These are phyloP conservation scores for Lodderomyces margitis DNA, from an alignment of 1,139 yeast species.

Conservation along the genomic window DNA sequence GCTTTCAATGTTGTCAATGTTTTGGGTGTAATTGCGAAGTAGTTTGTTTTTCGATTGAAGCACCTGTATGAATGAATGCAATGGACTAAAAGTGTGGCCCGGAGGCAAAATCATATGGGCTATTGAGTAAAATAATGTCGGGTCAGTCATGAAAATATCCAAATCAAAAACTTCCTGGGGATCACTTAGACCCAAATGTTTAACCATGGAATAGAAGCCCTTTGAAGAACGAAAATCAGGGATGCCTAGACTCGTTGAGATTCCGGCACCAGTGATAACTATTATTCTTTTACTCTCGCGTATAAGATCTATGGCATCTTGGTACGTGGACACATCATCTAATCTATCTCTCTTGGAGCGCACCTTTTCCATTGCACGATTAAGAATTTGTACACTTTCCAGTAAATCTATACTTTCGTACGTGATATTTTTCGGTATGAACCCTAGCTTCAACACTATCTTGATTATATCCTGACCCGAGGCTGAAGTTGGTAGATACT, in stretches of 20 bases:
- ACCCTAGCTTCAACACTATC: constrained; percentile 53
- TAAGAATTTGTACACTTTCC: constrained; percentile 49
- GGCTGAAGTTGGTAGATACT: constrained; percentile 60
- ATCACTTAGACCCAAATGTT: constrained; percentile 71
- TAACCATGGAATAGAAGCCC: constrained; percentile 78
- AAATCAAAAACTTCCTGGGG: constrained; percentile 95
- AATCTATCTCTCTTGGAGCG: constrained; percentile 52
- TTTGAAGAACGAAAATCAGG: constrained; percentile 92
- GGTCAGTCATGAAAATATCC: constrained; percentile 71
- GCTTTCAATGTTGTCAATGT: constrained; percentile 87
- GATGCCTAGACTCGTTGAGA: constrained; percentile 87
- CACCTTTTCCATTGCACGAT: constrained; percentile 62
- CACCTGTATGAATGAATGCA: constrained; percentile 78
- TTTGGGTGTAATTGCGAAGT: constrained; percentile 88
- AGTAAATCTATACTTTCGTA: constrained; percentile 43
- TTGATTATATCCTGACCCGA: constrained; percentile 50
- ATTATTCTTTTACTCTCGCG: constrained; percentile 58
- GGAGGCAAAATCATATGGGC: constrained; percentile 90
- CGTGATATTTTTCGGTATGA: constrained; percentile 34
- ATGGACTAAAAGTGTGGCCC: constrained; percentile 68
- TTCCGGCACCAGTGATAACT: constrained; percentile 94
- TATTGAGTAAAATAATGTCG: constrained; percentile 78
- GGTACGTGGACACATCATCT: constrained; percentile 52
- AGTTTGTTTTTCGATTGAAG: constrained; percentile 78
- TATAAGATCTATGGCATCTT: constrained; percentile 58